Evolutionary conservation across 768 basidiomycete species (phyloP).

Genomic region (Lactarius sanguifluus): DNA sequence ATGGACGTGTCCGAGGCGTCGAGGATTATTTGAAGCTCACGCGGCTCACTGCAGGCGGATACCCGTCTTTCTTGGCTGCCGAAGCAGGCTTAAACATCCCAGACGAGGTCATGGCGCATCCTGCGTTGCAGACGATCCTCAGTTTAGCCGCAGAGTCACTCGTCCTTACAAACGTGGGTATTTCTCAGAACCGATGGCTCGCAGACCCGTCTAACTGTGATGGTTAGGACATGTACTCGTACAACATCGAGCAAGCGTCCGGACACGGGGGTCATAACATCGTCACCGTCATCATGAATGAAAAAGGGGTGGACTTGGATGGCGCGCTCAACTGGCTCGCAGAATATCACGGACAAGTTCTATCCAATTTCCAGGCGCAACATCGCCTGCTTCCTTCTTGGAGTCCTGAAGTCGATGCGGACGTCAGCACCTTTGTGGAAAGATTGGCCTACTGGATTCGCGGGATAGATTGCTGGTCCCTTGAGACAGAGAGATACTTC

Average conservation of each 20-base stretch:
- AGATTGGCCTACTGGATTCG: slow-evolving; percentile 72
- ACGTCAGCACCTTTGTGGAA: slow-evolving; percentile 57
- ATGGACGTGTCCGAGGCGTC: slow-evolving; percentile 38
- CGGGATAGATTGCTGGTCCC: slow-evolving; percentile 73
- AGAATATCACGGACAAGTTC: neutral
- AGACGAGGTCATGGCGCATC: slow-evolving; percentile 43
- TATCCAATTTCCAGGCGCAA: slow-evolving; percentile 33
- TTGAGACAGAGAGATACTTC: slow-evolving; percentile 43
- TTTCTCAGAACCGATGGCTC: neutral
- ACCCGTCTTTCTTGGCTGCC: slow-evolving; percentile 40
- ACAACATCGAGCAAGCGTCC: slow-evolving; percentile 37
- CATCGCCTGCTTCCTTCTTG: slow-evolving; percentile 56
- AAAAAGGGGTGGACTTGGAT: slow-evolving; percentile 31
- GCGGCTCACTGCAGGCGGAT: slow-evolving; percentile 41
- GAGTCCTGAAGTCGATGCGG: slow-evolving; percentile 58
- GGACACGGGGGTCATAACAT: slow-evolving; percentile 35
- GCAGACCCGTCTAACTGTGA: neutral
- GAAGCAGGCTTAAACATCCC: slow-evolving; percentile 43
- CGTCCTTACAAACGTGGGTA: slow-evolving; percentile 41
- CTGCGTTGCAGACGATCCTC: slow-evolving; percentile 37
- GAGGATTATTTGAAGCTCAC: slow-evolving; percentile 43
- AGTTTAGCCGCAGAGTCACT: slow-evolving; percentile 38
- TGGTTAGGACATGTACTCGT: slow-evolving; percentile 36
- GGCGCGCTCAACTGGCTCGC: slow-evolving; percentile 33
- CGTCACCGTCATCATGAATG: slow-evolving; percentile 35